Evolutionary conservation across 352 stramenopile genomes (phyloP).

Genomic region (Poterioochromonas sp.): DNA sequence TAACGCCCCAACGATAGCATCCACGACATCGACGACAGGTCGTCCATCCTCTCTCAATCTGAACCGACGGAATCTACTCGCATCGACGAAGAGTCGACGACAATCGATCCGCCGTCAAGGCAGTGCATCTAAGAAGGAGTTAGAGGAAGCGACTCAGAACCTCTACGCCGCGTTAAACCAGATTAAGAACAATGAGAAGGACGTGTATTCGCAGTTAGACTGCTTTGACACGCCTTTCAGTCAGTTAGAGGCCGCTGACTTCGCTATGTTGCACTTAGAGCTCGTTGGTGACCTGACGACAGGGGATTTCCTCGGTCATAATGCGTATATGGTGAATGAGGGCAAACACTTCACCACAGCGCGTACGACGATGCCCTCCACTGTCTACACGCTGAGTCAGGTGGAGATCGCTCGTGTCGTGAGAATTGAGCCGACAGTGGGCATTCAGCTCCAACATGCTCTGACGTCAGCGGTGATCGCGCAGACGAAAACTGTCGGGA

Average conservation of each 20-base stretch:
- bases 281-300: neutral
- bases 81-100: neutral
- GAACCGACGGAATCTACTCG: too few relatives aligned
- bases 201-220: too few relatives aligned
- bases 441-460: neutral
- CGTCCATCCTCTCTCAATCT: too few relatives aligned
- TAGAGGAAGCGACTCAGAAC: neutral
- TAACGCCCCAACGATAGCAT: too few relatives aligned
- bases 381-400: neutral
- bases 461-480: neutral
- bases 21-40: too few relatives aligned
- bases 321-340: neutral
- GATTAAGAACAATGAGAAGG: too few relatives aligned
- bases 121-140: neutral
- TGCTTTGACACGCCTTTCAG: too few relatives aligned
- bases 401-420: neutral
- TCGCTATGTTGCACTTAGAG: neutral
- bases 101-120: neutral
- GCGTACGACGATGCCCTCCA: neutral
- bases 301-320: conserved; percentile 20
- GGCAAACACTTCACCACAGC: neutral
- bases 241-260: neutral
- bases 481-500: neutral
- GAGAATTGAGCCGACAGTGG: neutral
- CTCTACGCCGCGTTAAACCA: neutral